Conservation (phyloP, 2,329 filamentous ascomycete genomes). For the Colletotrichum tropicicola region DNA sequence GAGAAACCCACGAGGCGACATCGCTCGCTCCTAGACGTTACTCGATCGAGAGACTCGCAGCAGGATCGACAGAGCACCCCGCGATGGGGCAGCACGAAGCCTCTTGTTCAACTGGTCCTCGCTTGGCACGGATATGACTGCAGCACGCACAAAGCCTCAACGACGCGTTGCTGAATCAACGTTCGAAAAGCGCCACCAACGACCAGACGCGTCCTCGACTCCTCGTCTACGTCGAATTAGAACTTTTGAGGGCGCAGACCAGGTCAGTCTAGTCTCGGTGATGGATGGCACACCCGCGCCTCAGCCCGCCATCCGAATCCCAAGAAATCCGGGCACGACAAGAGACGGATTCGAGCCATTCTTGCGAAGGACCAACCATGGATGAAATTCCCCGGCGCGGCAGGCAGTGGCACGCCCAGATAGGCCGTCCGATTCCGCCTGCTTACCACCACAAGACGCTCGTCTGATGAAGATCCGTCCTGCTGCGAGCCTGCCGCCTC, state of each 20-base stretch:
- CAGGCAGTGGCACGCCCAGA: constrained; percentile 9
- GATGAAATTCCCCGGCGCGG: constrained; percentile 7
- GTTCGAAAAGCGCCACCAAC: constrained; percentile 9
- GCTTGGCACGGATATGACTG: background rate
- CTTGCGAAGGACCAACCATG: constrained; percentile 6
- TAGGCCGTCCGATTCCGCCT: background rate
- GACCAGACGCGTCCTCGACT: background rate
- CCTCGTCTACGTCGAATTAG: background rate
- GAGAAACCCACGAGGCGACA: background rate
- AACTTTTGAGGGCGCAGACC: background rate
- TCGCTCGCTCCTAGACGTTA: background rate
- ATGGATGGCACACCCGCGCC: background rate
- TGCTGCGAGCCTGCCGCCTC: background rate
- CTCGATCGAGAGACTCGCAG: constrained; percentile 19
- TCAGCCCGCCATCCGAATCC: background rate
- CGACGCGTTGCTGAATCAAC: constrained; percentile 16
- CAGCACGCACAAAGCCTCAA: constrained; percentile 8
- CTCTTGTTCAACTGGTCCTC: background rate
- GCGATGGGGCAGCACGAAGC: background rate
- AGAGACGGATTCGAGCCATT: background rate
- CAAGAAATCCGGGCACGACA: background rate
- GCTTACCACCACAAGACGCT: constrained; percentile 12
- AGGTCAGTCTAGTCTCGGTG: background rate
- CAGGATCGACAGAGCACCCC: constrained; percentile 15
- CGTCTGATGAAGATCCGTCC: background rate